A percentile compares a stretch with the other conserved stretches of the same genome.
These are phyloP conservation scores for Ophiostoma angusticollis DNA, from an alignment of 2,329 filamentous ascomycete genomes.

Conservation along the genomic window DNA sequence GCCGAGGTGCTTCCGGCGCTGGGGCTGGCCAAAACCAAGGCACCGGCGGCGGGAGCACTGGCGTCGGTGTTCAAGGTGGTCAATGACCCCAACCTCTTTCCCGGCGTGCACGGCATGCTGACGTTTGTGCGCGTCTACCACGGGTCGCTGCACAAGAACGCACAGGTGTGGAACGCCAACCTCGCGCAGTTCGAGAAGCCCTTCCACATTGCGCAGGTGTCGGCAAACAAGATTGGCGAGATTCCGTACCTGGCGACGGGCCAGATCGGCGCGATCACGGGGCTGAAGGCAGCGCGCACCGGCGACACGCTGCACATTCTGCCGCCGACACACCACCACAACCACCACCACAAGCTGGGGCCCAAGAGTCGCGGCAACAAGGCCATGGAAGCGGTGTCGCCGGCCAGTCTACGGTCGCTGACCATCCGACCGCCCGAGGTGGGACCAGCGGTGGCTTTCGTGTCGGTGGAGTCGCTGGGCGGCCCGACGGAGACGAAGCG, in stretches of 20 bases:
- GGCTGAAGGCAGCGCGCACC: slow-evolving; percentile 81
- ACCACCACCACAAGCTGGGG: no score
- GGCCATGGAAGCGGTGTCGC: slow-evolving; percentile 45
- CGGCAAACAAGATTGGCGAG: slow-evolving; percentile 75
- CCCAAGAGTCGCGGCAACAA: no score
- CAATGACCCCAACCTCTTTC: slow-evolving; percentile 54
- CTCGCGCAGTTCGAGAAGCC: slow-evolving; percentile 67
- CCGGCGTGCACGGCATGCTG: slow-evolving; percentile 54
- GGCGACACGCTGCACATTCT: slow-evolving; percentile 83
- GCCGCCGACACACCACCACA: slow-evolving; percentile 25
- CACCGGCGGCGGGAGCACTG: slow-evolving; percentile 25
- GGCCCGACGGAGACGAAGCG: slow-evolving; percentile 57
- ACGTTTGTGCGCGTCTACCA: slow-evolving; percentile 91
- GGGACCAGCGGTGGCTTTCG: slow-evolving; percentile 89
- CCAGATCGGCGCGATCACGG: slow-evolving; percentile 87
- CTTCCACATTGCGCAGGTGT: slow-evolving; percentile 75
- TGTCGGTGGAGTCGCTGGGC: slow-evolving; percentile 63
- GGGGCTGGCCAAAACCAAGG: slow-evolving; percentile 13
- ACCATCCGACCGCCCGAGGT: slow-evolving; percentile 81
- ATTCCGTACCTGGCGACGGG: slow-evolving; percentile 68
- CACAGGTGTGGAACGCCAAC: slow-evolving; percentile 76
- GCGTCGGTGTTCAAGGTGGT: slow-evolving; percentile 89
- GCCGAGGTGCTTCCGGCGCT: slow-evolving; percentile 24
- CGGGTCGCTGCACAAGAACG: slow-evolving; percentile 61
- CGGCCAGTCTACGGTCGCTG: slow-evolving; percentile 56